Evolutionary conservation across 1,284 basidiomycete genomes (phyloP).

Genomic region (Pyrrhoderma lamaoense): DNA sequence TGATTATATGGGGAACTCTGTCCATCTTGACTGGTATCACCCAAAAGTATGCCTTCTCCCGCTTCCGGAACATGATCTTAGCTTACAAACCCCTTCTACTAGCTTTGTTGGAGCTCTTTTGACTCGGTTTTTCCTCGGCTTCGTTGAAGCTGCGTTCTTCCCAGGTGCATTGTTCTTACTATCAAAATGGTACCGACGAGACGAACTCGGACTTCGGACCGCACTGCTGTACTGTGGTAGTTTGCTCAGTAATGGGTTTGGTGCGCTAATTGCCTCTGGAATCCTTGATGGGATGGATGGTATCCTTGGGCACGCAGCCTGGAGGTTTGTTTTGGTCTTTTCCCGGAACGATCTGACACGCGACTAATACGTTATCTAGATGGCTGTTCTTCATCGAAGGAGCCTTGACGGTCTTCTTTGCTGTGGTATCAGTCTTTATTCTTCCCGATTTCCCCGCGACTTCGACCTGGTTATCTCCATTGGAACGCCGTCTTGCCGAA

Average conservation of each 20-base stretch:
- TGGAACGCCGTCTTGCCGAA: conserved; percentile 60
- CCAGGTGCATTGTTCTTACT: conserved; percentile 38
- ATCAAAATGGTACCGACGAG: conserved; percentile 64
- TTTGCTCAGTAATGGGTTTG: conserved; percentile 79
- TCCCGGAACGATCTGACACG: neutral
- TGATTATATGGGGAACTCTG: conserved; percentile 31
- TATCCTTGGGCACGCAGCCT: conserved; percentile 61
- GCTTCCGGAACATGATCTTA: neutral
- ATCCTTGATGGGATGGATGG: conserved; percentile 68
- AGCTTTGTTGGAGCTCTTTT: conserved; percentile 32
- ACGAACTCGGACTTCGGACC: conserved; percentile 64
- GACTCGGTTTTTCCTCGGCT: conserved; percentile 40
- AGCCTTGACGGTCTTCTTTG: conserved; percentile 56
- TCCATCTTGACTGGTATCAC: conserved; percentile 21
- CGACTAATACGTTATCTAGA: conserved; percentile 28
- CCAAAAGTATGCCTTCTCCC: conserved; percentile 4
- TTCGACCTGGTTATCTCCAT: conserved; percentile 49
- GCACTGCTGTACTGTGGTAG: conserved; percentile 67
- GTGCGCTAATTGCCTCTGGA: conserved; percentile 70
- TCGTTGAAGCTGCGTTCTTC: conserved; percentile 37
- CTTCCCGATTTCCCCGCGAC: conserved; percentile 73
- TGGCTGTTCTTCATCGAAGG: conserved; percentile 78
- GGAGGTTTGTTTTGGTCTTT: conserved; percentile 42
- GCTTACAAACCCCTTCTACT: neutral
- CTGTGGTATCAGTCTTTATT: conserved; percentile 53